Percentiles rank a stretch among this genome's conserved stretches.
phyloP scores from a whole-genome alignment of 306 rosid genomes.

The Urtica urens region DNA sequence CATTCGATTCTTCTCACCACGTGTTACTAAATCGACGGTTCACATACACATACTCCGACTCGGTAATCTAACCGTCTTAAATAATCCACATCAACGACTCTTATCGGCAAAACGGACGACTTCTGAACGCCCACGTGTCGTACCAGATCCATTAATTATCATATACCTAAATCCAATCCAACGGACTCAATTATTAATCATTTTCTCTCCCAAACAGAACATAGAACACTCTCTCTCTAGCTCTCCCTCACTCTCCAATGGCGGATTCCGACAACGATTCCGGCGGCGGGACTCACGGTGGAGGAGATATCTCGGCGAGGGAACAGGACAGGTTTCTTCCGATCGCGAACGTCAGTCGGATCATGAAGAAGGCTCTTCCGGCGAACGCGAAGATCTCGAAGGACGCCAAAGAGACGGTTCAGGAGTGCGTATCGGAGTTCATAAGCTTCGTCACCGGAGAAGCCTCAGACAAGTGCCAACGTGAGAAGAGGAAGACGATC shows the following conservation, averaged over 20 bases:
- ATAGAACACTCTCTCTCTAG: neutral
- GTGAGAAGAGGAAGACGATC: constrained; percentile 64
- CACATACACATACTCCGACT: neutral
- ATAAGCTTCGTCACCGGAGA: constrained; percentile 58
- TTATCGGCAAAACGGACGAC: constrained; percentile 25
- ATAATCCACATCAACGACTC: constrained; percentile 16
- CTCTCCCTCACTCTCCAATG: constrained; percentile 28
- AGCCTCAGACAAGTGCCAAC: constrained; percentile 66
- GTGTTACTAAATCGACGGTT: neutral
- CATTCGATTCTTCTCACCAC: constrained; percentile 6
- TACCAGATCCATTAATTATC: constrained; percentile 19
- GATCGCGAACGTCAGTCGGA: constrained; percentile 67
- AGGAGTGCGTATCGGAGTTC: constrained; percentile 60
- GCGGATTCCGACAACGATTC: constrained; percentile 73
- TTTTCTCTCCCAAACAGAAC: neutral
- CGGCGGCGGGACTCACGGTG: constrained; percentile 31
- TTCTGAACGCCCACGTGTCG: constrained; percentile 25
- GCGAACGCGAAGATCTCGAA: constrained; percentile 64
- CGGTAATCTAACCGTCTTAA: neutral
- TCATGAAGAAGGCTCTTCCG: constrained; percentile 68
- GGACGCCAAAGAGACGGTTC: constrained; percentile 59
- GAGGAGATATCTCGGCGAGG: constrained; percentile 31
- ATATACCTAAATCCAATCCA: constrained; percentile 29
- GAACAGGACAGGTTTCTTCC: constrained; percentile 57
- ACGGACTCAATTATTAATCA: constrained; percentile 39